Percentiles rank a stretch among this genome's conserved stretches.
phyloP scores from a whole-genome alignment of 257 asterid species.

The Penstemon barbatus region DNA sequence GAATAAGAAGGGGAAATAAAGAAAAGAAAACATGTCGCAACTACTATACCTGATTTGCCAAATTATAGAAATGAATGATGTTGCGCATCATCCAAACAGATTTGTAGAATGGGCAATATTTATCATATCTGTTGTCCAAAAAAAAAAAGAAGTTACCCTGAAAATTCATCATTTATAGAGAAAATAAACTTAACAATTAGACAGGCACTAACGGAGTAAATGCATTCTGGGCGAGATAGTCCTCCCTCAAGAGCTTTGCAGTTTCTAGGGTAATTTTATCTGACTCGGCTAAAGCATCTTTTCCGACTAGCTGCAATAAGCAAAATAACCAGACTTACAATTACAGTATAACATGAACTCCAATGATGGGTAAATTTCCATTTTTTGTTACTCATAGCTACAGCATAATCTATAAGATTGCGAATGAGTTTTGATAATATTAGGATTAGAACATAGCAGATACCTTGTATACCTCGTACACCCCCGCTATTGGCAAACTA shows the following conservation, averaged over 20 bases:
- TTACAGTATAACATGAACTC: neutral
- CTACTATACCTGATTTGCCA: constrained; percentile 91
- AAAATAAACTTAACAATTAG: constrained; percentile 5
- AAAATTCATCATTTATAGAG: constrained; percentile 13
- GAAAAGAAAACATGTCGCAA: neutral
- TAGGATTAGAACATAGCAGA: neutral
- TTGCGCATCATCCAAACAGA: constrained; percentile 99
- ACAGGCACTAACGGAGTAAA: constrained; percentile 79
- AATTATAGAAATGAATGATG: constrained; percentile 88
- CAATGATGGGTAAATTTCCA: no score
- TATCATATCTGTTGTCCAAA: constrained; percentile 70
- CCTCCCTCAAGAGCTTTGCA: constrained; percentile 99
- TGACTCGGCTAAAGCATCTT: constrained; percentile 97
- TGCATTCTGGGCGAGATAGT: constrained; percentile 99
- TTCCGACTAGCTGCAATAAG: constrained; percentile 86
- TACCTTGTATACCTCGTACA: neutral
- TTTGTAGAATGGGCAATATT: constrained; percentile 97
- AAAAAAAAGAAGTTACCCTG: constrained; percentile 16
- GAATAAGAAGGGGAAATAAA: neutral
- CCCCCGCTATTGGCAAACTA: neutral
- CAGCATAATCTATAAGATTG: neutral
- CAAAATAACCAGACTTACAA: constrained; percentile 21
- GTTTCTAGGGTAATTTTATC: constrained; percentile 97
- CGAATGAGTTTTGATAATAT: neutral
- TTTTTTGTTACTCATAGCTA: neutral